Percentiles rank a stretch among this genome's conserved stretches.
phyloP scores from a whole-genome alignment of 352 stramenopile genomes.

The Phytophthora sansomeana region DNA sequence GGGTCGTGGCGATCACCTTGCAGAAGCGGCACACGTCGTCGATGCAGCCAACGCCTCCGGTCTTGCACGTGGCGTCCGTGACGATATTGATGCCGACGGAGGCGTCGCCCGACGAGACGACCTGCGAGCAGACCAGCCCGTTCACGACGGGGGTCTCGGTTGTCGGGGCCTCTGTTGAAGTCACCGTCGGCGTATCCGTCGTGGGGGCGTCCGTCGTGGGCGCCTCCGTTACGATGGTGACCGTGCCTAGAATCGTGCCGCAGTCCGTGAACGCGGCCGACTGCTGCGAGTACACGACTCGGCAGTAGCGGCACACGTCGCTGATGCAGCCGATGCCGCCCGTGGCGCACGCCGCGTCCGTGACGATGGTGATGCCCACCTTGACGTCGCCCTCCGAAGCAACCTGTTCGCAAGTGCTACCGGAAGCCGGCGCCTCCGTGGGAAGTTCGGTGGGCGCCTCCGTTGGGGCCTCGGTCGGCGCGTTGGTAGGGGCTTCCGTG shows the following conservation, averaged over 20 bases:
- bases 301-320: conserved; percentile 45
- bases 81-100: conserved; percentile 35
- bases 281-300: conserved; percentile 27
- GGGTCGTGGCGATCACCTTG: conserved; percentile 31
- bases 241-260: conserved; percentile 8
- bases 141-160: neutral
- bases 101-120: conserved; percentile 37
- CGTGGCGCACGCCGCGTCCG: conserved; percentile 29
- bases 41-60: conserved; percentile 44
- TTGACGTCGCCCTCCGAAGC: conserved; percentile 25
- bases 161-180: neutral
- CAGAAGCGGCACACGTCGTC: conserved; percentile 51
- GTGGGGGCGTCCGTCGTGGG: conserved; percentile 10
- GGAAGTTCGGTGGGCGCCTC: conserved; percentile 11
- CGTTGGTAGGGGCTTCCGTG: neutral
- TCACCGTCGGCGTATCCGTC: neutral
- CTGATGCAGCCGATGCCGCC: conserved; percentile 45
- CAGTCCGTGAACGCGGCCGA: conserved; percentile 41
- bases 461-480: conserved; percentile 7
- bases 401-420: conserved; percentile 16
- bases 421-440: conserved; percentile 1
- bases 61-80: conserved; percentile 37
- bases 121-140: conserved; percentile 20
- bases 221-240: neutral
- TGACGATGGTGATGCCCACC: conserved; percentile 42